Base-by-base conservation (phyloP, 139 green algal species). In the Gonium pectorale region DNA sequence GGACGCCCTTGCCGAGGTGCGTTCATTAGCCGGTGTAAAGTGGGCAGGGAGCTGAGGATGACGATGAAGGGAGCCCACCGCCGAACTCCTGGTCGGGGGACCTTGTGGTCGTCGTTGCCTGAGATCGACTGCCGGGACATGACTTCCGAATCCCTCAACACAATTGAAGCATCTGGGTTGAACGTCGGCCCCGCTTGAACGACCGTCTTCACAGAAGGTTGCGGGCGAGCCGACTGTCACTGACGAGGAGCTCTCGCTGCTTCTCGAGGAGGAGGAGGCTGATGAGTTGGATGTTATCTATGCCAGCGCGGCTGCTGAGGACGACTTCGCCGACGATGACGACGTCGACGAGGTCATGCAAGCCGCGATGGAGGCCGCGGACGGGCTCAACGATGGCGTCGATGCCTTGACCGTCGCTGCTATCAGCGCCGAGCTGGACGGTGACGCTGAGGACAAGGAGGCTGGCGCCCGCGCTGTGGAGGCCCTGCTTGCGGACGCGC, bases 381-480 rank as follows among this genome's bases (percentile, higher is more conserved):
- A 63, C 13, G 35, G 75, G 3, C 15, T 84, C 9, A 24, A 29
- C 9, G 24, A 67, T 5, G 78, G 75, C 19, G 49, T 84, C 5
- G 63, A 84, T 26, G 27, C 17, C 3, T 8, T 64, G 63, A 74
- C 78, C 5, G 63, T 33, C 7, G 78, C 62, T 13, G 78, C 46
- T 5, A 63, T 87, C 7, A 59, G 56, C 52, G 69, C 69, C 5
- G 43, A 66, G 56, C 35, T 81, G 52, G 69, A 80, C 15, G 68
- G 49, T 2, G 59, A 81, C 26, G 81, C 60, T 35, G 80, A 82
- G 33, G 60, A 73, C n/a, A 78, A 86, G 67, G 24, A 73, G 67
- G 37, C 41, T 1, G 80, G 49, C 9, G 26, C 26, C 8, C 5
- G 11, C 26, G 49, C 49, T 2, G 0, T 69, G 26, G 80, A 86